Evolutionary conservation across 2,329 filamentous ascomycete genomes (phyloP), one percentile per base, ranked within the genome.

Genomic region (Dothidotthia symphoricarpi): DNA sequence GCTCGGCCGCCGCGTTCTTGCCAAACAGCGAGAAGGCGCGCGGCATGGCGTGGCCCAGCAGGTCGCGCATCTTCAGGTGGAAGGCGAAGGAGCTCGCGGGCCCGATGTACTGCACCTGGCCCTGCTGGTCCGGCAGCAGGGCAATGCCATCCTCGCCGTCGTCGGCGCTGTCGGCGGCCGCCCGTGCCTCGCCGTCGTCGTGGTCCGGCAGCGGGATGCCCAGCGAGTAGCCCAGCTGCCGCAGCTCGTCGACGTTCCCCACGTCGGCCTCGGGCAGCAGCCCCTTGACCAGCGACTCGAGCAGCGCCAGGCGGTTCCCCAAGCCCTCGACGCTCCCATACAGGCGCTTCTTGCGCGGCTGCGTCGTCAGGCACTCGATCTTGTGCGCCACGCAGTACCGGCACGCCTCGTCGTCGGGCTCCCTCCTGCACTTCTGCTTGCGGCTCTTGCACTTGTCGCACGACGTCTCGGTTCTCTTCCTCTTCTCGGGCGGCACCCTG

Each of bases 401-500:
- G 43, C 70, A 73, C 16, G 65, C 48, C 3, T 63, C 59, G 29
- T 69, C 60, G 16, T 63, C 67, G 4, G 63, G 53, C 38, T 64
- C 58, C 19, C 65, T 64, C 39, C 67, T 56, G 55, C 70, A 73
- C 51, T 73, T 73, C 41, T 72, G 70, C 51, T 72, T 72, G 30
- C 70, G 59, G 40, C 64, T 67, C 57, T 72, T 72, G 63, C 70
- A 73, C 41, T 70, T 69, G 55, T 73, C 70, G 55, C 70, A 73
- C 36, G 61, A 67, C 12, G 67, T 68, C 46, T 72, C 70, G 34
- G 70, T 70, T 16, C 70, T 61, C 46, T 72, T 70, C 28, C 70
- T 62, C 50, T 70, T 69, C 39, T 71, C 68, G 30, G 66, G 59
- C 5, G 70, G 70, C 10, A 72, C 69, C 39, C 62, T 52, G 42